These are phyloP conservation scores for Venturia pyrina DNA, from an alignment of 2,329 filamentous ascomycete genomes.

Conservation along the genomic window DNA sequence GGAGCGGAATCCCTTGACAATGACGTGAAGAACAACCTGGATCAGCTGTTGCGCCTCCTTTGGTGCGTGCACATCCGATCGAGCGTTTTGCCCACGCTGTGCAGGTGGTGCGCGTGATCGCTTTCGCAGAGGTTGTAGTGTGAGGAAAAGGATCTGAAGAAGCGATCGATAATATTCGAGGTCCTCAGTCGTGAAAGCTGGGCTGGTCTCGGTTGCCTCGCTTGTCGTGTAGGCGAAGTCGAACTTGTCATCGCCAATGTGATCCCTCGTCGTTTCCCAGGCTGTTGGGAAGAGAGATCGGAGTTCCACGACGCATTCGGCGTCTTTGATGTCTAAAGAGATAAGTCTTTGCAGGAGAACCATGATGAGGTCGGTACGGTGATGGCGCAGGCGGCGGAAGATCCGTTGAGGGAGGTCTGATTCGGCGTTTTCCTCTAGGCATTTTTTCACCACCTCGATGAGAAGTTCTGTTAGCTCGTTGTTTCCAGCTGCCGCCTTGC, in stretches of 20 bases:
- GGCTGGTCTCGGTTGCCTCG: not conserved
- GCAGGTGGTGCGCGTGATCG: not conserved
- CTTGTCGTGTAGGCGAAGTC: constrained; percentile 43
- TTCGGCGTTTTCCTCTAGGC: constrained; percentile 66
- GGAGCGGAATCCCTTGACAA: constrained; percentile 72
- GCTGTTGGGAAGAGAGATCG: constrained; percentile 45
- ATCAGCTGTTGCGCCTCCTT: constrained; percentile 49
- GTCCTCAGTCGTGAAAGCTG: constrained; percentile 44
- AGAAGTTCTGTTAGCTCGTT: constrained; percentile 39
- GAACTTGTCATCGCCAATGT: constrained; percentile 41
- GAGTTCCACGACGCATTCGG: constrained; percentile 40
- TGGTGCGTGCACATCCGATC: constrained; percentile 15
- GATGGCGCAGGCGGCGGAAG: constrained; percentile 68
- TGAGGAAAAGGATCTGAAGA: constrained; percentile 75
- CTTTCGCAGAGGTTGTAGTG: constrained; percentile 54
- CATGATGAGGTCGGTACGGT: constrained; percentile 70
- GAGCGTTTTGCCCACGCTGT: not conserved
- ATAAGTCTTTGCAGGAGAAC: constrained; percentile 73
- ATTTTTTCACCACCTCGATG: constrained; percentile 64
- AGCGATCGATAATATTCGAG: constrained; percentile 72
- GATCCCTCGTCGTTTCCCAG: constrained; percentile 50
- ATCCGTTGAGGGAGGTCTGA: constrained; percentile 65
- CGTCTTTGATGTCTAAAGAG: constrained; percentile 39
- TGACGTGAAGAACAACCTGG: constrained; percentile 68
- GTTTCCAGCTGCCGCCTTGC: constrained; percentile 47